Percentiles rank a stretch among this genome's conserved stretches.
phyloP scores from a whole-genome alignment of 2,329 filamentous ascomycete genomes.

The Daldinia sp. region DNA sequence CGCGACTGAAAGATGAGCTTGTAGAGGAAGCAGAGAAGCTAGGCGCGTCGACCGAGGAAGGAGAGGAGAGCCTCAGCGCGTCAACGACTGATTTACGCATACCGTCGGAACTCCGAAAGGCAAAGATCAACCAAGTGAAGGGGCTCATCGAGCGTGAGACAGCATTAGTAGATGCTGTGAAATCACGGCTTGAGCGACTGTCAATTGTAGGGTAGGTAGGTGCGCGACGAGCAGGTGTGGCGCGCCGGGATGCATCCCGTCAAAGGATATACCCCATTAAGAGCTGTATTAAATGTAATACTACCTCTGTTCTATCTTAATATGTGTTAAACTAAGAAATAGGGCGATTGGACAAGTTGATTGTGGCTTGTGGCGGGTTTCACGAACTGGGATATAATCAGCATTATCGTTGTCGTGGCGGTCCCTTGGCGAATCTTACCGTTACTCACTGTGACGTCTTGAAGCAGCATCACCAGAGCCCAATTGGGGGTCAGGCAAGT shows the following conservation, averaged over 20 bases:
- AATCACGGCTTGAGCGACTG: slow-evolving; percentile 70
- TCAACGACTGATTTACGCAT: slow-evolving; percentile 63
- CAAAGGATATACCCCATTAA: slow-evolving; percentile 36
- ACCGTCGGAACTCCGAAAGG: slow-evolving; percentile 70
- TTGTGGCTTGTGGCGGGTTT: slow-evolving; percentile 35
- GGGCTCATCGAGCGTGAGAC: slow-evolving; percentile 73
- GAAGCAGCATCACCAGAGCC: slow-evolving; percentile 40
- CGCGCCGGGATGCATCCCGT: slow-evolving; percentile 29
- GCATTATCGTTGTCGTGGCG: slow-evolving; percentile 42
- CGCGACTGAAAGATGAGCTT: slow-evolving; percentile 65
- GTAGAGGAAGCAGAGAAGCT: slow-evolving; percentile 63
- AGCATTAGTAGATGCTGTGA: slow-evolving; percentile 75
- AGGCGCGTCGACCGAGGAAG: slow-evolving; percentile 46
- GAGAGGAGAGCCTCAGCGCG: slow-evolving; percentile 47
- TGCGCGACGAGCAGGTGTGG: slow-evolving; percentile 26
- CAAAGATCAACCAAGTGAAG: slow-evolving; percentile 74
- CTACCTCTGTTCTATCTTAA: slow-evolving; percentile 34
- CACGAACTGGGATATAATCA: slow-evolving; percentile 38
- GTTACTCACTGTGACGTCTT: slow-evolving; percentile 43
- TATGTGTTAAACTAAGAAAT: slow-evolving; percentile 34
- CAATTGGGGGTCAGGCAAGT: slow-evolving; percentile 35
- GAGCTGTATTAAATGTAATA: slow-evolving; percentile 41
- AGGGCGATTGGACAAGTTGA: slow-evolving; percentile 38
- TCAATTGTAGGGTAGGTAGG: slow-evolving; percentile 50
- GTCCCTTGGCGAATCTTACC: slow-evolving; percentile 40